Percentiles rank a stretch among this genome's conserved stretches.
These are phyloP conservation scores for Wickerhamomyces subpelliculosus DNA, from an alignment of 805 yeast species.

Conservation along the genomic window DNA sequence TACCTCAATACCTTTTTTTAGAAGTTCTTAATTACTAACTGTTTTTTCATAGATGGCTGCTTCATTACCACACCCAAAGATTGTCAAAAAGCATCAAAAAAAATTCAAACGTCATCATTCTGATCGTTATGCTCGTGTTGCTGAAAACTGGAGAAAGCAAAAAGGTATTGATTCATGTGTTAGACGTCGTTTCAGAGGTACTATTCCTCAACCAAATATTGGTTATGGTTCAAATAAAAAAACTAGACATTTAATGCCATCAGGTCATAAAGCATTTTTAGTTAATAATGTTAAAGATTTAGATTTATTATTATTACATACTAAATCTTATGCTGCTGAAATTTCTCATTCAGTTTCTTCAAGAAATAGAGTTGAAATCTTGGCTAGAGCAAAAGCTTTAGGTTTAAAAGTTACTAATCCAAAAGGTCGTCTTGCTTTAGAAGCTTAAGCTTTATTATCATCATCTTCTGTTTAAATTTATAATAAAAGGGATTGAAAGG, in stretches of 20 bases:
- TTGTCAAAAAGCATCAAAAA: slow-evolving; percentile 98
- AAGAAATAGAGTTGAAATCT: slow-evolving; percentile 94
- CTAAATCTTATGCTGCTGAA: slow-evolving; percentile 99
- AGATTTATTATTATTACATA: slow-evolving; percentile 93
- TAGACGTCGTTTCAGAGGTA: slow-evolving; percentile 99
- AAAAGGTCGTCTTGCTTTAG: slow-evolving; percentile 95
- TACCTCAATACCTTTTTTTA: too few species aligned
- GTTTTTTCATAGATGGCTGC: slow-evolving; percentile 72
- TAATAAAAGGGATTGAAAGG: not conserved
- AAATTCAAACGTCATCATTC: slow-evolving; percentile 99
- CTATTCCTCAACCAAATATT: slow-evolving; percentile 97
- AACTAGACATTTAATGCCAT: slow-evolving; percentile 92
- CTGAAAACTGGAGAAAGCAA: slow-evolving; percentile 99
- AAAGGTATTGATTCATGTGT: slow-evolving; percentile 99
- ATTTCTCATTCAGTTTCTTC: slow-evolving; percentile 98
- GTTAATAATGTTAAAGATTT: slow-evolving; percentile 90
- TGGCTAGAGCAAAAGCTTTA: slow-evolving; percentile 95
- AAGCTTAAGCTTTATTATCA: slow-evolving; percentile 65
- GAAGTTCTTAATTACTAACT: slow-evolving; percentile 23
- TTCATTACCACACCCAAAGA: slow-evolving; percentile 97
- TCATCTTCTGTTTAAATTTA: not conserved
- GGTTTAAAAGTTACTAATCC: slow-evolving; percentile 99
- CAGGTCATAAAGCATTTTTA: slow-evolving; percentile 96
- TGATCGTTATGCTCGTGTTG: slow-evolving; percentile 98
- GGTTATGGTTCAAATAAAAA: slow-evolving; percentile 99